These are phyloP conservation scores for Phanerochaete sordida DNA, from an alignment of 768 basidiomycete species.

Conservation along the genomic window DNA sequence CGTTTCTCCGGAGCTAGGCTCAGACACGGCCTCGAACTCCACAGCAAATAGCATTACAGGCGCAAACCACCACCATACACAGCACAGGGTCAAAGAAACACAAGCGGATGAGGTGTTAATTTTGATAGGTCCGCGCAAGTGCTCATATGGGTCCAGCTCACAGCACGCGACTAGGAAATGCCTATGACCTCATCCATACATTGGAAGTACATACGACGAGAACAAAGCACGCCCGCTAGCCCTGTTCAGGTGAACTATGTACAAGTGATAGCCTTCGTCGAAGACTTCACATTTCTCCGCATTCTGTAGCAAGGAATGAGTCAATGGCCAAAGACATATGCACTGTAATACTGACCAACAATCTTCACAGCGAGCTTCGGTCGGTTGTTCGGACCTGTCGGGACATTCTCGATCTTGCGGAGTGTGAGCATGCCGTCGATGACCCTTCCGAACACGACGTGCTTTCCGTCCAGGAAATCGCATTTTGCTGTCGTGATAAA, in stretches of 20 bases:
- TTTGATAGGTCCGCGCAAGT: too few species aligned
- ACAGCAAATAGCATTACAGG: neutral
- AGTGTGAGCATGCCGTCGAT: constrained; percentile 94
- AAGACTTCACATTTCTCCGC: constrained; percentile 40
- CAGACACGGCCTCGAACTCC: neutral
- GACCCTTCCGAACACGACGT: constrained; percentile 89
- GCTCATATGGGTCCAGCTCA: too few species aligned
- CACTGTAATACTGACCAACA: constrained; percentile 51
- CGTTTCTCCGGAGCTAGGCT: neutral
- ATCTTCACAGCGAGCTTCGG: constrained; percentile 90
- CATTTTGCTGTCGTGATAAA: constrained; percentile 96
- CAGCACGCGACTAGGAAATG: neutral
- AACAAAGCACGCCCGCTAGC: too few species aligned
- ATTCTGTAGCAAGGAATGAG: constrained; percentile 23
- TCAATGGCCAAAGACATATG: neutral
- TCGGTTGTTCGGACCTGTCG: constrained; percentile 86
- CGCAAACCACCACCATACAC: neutral
- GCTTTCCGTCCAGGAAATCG: constrained; percentile 93
- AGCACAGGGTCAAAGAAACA: neutral
- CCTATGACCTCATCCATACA: neutral
- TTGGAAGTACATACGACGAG: neutral
- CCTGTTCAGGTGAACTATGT: too few species aligned
- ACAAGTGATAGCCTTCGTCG: too few species aligned
- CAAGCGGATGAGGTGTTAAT: neutral
- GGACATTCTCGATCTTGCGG: constrained; percentile 93